Percentiles rank a stretch among this genome's conserved stretches.
Evolutionary conservation across 2,329 filamentous ascomycete genomes (phyloP).

Genomic region (Diplodia intermedia): DNA sequence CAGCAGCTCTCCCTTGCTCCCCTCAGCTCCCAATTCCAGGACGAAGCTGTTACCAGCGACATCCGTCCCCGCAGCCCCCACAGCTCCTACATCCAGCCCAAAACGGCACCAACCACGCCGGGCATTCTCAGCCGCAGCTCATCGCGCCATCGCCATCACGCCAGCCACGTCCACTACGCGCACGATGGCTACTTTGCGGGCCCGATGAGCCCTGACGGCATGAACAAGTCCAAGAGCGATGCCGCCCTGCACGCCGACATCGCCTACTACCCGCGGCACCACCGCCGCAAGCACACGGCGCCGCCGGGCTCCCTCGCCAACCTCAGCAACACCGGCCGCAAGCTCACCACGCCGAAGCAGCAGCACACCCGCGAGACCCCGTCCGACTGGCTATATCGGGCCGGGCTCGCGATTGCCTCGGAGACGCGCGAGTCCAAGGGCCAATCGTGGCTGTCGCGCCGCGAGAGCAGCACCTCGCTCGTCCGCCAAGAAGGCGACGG

Average conservation of each 20-base stretch:
- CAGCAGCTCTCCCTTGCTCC: slow-evolving; percentile 67
- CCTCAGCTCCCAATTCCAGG: slow-evolving; percentile 60
- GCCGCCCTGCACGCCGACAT: slow-evolving; percentile 47
- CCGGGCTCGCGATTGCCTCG: slow-evolving; percentile 63
- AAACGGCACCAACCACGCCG: slow-evolving; percentile 57
- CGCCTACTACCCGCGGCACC: slow-evolving; percentile 35
- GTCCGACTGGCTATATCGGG: slow-evolving; percentile 64
- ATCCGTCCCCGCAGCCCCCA: slow-evolving; percentile 42
- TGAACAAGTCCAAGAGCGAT: slow-evolving; percentile 57
- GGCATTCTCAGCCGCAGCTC: slow-evolving; percentile 55
- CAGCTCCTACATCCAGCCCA: slow-evolving; percentile 57
- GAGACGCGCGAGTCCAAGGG: slow-evolving; percentile 66
- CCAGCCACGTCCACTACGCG: slow-evolving; percentile 35
- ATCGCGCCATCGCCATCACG: slow-evolving; percentile 49
- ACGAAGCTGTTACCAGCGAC: slow-evolving; percentile 53
- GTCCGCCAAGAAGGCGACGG: slow-evolving; percentile 49
- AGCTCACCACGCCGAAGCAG: slow-evolving; percentile 10
- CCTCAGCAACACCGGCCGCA: slow-evolving; percentile 35
- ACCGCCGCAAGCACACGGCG: slow-evolving; percentile 40
- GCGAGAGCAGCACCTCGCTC: slow-evolving; percentile 63
- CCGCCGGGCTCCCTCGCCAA: slow-evolving; percentile 38
- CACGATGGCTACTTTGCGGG: slow-evolving; percentile 27
- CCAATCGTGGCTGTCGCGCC: slow-evolving; percentile 65
- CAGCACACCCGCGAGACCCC: slow-evolving; percentile 42
- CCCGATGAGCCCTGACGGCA: slow-evolving; percentile 33